Evolutionary conservation across 2,329 filamentous ascomycete genomes (phyloP).

Genomic region (Aspergillus jensenii): DNA sequence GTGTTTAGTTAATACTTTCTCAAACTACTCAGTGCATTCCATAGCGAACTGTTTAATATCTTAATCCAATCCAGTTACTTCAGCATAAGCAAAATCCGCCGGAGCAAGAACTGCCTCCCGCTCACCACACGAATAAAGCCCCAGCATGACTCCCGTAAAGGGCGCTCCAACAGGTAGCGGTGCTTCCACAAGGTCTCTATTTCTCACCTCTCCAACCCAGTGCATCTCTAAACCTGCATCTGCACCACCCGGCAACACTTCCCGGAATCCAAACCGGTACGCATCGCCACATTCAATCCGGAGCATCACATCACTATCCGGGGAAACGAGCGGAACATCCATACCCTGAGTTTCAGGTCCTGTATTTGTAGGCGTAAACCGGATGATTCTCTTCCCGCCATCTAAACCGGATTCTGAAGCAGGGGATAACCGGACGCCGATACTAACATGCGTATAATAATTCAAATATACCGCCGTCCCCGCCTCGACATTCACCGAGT

Average conservation of each 20-base stretch:
- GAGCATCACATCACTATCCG: constrained; percentile 23
- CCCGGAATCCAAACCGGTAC: constrained; percentile 31
- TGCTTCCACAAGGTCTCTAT: constrained; percentile 32
- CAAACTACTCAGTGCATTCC: too few species aligned
- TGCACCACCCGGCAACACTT: constrained; percentile 10
- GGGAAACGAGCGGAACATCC: not conserved
- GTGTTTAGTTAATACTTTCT: too few species aligned
- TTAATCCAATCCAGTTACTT: constrained; percentile 4
- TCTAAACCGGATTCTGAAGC: not conserved
- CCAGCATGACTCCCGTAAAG: constrained; percentile 50
- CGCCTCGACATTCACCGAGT: constrained; percentile 48
- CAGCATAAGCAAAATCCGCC: constrained; percentile 43
- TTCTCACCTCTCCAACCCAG: constrained; percentile 33
- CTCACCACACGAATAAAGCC: constrained; percentile 47
- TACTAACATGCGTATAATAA: constrained; percentile 46
- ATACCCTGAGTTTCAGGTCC: not conserved
- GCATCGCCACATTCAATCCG: constrained; percentile 30
- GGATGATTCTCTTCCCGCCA: constrained; percentile 22
- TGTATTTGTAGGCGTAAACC: constrained; percentile 18
- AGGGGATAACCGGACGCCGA: constrained; percentile 37
- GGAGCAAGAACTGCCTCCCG: constrained; percentile 40
- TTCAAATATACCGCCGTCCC: constrained; percentile 58
- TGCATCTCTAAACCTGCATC: constrained; percentile 2
- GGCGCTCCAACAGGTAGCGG: constrained; percentile 39
- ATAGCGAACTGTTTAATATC: not conserved